Evolutionary conservation across 176 grass and related monocot genomes (phyloP), one percentile per base, ranked within the genome.

Genomic region (Alopecurus myosuroides): DNA sequence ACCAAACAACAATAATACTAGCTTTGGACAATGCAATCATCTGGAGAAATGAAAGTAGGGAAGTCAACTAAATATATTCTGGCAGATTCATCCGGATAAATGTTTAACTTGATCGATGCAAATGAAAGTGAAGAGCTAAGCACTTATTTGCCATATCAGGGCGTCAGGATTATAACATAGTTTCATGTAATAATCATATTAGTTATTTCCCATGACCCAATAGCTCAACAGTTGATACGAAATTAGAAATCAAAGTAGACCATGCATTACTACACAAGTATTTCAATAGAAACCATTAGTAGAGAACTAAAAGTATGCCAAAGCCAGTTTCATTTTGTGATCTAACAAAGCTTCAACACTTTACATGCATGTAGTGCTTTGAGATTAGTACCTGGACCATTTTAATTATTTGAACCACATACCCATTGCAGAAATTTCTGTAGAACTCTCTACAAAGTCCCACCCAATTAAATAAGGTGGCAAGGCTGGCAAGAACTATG

Each of bases 251-350:
- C 42, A 18, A 30, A 79, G 55, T 79, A 29, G 77, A 57, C 62
- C 37, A 79, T 42, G 77, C 77, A 79, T 79, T 78, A 42, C n/a
- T 55, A 77, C 31, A 77, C 37, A 18, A 61, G 33, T 41, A 19
- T 18, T 40, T 60, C 4, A 7, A 58, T 42, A 60, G 33, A 78
- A 78, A 60, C 35, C 76, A 35, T 78, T 42, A 26, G 55, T 61
- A 42, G 55, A 60, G 36, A 61, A 48, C 41, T 73, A 48, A 9
- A 5, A 78, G 42, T 78, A 61, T 30, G 76, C 36, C 9, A 26
- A 78, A 44, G 23, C 15, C 4, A 44, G 9, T 78, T 78, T 78
- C 51, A 49, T 74, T 31, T 40, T 78, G n/a, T 15, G 20, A 30
- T 62, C 76, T 40, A 57, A 60, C 36, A n/a, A 40, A 25, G 11